Evolutionary conservation across 148 eudicot species (phyloP).

Genomic region (Nyssa sinensis): DNA sequence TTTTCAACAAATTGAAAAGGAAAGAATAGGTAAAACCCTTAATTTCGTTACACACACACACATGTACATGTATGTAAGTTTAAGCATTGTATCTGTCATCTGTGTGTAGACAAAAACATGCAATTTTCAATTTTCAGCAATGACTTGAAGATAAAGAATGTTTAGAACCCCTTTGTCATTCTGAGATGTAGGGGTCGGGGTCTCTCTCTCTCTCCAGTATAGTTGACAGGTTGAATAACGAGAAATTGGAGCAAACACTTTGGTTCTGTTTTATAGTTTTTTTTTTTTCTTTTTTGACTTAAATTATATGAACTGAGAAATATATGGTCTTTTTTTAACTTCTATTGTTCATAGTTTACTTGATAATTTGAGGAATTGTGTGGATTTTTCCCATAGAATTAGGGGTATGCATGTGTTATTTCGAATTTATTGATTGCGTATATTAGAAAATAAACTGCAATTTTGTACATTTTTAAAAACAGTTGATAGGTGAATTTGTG

Average conservation of each 20-base stretch:
- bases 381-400: background rate
- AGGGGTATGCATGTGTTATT: background rate
- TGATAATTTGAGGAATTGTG: too few relatives aligned
- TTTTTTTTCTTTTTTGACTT: too few relatives aligned
- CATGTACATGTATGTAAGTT: background rate
- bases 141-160: background rate
- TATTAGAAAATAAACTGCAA: background rate
- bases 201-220: background rate
- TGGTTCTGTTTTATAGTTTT: too few relatives aligned
- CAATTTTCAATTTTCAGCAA: background rate
- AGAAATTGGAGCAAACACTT: background rate
- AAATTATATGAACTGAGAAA: too few relatives aligned
- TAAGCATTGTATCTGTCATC: background rate
- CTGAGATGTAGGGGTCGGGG: background rate
- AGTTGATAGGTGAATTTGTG: conserved; percentile 75
- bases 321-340: background rate
- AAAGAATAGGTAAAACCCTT: too few relatives aligned
- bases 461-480: conserved; percentile 18
- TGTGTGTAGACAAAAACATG: background rate
- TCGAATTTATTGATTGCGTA: background rate
- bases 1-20: too few relatives aligned
- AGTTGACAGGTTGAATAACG: background rate
- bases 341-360: too few relatives aligned
- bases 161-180: too few relatives aligned
- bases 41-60: too few relatives aligned